Conservation (phyloP, 345 rosid genomes). For the Moringa oleifera region DNA sequence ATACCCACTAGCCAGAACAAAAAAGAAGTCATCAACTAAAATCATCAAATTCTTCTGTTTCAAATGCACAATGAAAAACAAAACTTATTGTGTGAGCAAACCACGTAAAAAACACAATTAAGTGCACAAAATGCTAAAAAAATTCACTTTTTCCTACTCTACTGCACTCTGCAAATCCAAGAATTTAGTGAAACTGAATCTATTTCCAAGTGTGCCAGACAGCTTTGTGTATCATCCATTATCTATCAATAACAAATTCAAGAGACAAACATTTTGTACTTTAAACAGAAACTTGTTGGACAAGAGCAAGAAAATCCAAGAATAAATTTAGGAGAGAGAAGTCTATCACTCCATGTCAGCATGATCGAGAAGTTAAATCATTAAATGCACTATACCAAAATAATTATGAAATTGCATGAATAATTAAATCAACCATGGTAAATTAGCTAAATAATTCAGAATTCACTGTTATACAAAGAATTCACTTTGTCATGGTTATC, state of each 20-base stretch:
- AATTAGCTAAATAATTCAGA: too few species aligned
- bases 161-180: not conserved
- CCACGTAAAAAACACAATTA: not conserved
- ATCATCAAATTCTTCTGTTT: too few species aligned
- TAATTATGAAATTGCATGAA: not conserved
- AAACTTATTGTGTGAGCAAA: not conserved
- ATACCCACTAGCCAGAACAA: not conserved
- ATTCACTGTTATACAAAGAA: not conserved
- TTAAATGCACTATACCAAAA: too few species aligned
- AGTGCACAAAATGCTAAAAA: not conserved
- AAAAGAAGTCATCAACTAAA: too few species aligned
- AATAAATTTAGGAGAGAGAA: not conserved
- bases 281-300: not conserved
- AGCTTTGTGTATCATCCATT: too few species aligned
- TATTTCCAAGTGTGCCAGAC: not conserved
- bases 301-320: not conserved
- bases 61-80: not conserved
- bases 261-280: not conserved
- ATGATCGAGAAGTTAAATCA: not conserved
- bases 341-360: not conserved
- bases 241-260: too few species aligned
- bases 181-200: not conserved
- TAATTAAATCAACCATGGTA: not conserved
- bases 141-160: not conserved
- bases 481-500: not conserved